These are phyloP conservation scores for Rhodotorula sp. DNA, from an alignment of 1,284 basidiomycete species.

Conservation along the genomic window DNA sequence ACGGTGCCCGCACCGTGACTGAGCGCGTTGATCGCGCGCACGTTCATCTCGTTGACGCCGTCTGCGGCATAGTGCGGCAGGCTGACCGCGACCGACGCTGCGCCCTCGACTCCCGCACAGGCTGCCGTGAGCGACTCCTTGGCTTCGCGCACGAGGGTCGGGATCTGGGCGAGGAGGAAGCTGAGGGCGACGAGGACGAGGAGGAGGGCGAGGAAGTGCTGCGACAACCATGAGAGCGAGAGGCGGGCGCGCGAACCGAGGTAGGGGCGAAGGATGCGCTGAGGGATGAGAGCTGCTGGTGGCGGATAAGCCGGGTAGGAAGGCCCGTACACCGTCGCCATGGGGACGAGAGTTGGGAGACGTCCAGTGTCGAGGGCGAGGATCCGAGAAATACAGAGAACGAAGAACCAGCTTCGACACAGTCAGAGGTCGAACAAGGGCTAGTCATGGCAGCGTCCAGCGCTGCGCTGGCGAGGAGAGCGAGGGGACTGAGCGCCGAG, in stretches of 20 bases:
- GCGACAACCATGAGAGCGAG: constrained; percentile 41
- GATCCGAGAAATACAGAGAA: neutral
- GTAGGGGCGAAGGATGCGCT: constrained; percentile 22
- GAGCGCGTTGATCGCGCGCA: constrained; percentile 72
- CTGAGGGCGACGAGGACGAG: constrained; percentile 36
- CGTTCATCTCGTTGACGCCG: constrained; percentile 76
- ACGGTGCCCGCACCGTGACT: constrained; percentile 64
- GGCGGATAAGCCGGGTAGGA: neutral
- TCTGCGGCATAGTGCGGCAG: constrained; percentile 84
- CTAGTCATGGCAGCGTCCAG: neutral
- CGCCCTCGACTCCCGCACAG: constrained; percentile 77
- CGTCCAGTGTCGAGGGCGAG: neutral
- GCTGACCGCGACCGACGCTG: constrained; percentile 76
- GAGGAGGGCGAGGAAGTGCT: constrained; percentile 38
- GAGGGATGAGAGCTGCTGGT: neutral
- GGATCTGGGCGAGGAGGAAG: constrained; percentile 29
- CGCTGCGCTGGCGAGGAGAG: neutral
- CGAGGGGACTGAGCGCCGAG: neutral
- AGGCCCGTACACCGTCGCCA: constrained; percentile 1
- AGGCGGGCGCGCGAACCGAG: constrained; percentile 33
- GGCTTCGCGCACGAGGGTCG: constrained; percentile 58
- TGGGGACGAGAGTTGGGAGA: neutral
- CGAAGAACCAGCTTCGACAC: neutral
- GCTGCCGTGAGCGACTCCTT: constrained; percentile 68
- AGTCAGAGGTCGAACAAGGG: neutral